Evolutionary conservation across 116 monocot genomes (phyloP), one percentile per base, ranked within the genome.

Genomic region (Zostera marina): DNA sequence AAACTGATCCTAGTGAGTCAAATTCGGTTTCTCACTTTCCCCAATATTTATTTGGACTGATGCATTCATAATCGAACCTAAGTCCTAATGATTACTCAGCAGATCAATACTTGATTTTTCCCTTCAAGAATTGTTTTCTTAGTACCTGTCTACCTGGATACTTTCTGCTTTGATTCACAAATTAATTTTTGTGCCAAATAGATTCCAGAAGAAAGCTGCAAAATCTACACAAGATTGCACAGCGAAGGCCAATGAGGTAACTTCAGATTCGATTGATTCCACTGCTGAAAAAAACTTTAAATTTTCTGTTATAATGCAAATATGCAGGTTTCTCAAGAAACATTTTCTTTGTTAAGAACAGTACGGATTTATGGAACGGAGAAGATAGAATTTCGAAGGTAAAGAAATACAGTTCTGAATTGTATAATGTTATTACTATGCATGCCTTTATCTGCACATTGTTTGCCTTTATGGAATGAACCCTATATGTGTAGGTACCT

Each of bases 321-420:
- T 26, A 47, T 38, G 41, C 76, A 96, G 96, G 90, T 85, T 76
- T 82, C 89, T 38, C 89, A 96, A 78, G 96, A 96, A 71, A 70
- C 85, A 0, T 54, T 96, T 47, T 85, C 85, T 52, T 70, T 85
- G 45, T 59, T 78, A 23, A 85, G 79, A 59, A 96, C 96, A 41
- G 85, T 96, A 9, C 73, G 89, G 49, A 77, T 89, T 26, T 96
- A 89, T 82, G 96, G 96, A 68, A 96, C 89, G 45, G 96, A 89
- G 65, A 85, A 72, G 39, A 66, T 77, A 66, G 89, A 96, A 76
- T 70, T 70, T 72, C 57, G 47, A 78, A 85, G 96, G 96, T 54
- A 74, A 57, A 38, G 15, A 57, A 13, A 16, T 21, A 17, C 39
- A 51, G 24, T 54, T 8, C 52, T 32, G 32, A 32, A 32, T 32